Base-by-base conservation (phyloP, 257 asterid species). In the Capsicum rhomboideum region DNA sequence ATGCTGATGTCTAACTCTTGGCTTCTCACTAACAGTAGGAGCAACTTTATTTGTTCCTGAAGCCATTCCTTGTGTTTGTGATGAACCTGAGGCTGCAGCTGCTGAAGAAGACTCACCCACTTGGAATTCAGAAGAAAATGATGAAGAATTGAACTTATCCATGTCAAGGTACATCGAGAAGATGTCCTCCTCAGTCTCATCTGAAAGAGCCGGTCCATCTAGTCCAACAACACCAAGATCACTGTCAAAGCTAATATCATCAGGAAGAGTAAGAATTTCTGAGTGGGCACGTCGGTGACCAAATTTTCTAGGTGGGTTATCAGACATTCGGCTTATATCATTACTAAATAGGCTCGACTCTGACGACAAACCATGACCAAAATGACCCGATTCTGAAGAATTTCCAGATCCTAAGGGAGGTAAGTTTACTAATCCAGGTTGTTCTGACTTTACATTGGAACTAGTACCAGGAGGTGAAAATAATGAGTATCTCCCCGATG, bases 211-310 rank as follows among this genome's bases (percentile, higher is more conserved):
- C 4, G 98, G 98, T 44, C 97, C 99, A 82, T 94, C 99, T 21
- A 94, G 88, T 77, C 96, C 98, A 71, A 96, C 97, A 82, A 94
- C 94, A 34, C 99, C 99, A 68, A 96, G 95, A 87, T 96, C 98
- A 58, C 96, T 91, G 71, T 96, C 99, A 54, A 96, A 96, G 94
- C 97, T 94, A 66, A 94, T 91, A 72, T 96, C 98, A 85, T 96
- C 99, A 0, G 99, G 99, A 74, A 96, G 97, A 85, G 98, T 94
- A 26, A 94, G 91, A 88, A 93, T 93, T 91, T 96, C 99, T 4
- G 99, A 96, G 84, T 92, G 99, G 37, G 97, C 99, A 13, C 99
- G 97, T 55, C 99, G 85, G 67, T 96, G 99, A 31, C 99, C 97
- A 85, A 90, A 67, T 82, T 87, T 91, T 92, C 91, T 96, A 10